Evolutionary conservation across 371 early-diverging fungal genomes (phyloP).

Genomic region (Catenaria anguillulae): DNA sequence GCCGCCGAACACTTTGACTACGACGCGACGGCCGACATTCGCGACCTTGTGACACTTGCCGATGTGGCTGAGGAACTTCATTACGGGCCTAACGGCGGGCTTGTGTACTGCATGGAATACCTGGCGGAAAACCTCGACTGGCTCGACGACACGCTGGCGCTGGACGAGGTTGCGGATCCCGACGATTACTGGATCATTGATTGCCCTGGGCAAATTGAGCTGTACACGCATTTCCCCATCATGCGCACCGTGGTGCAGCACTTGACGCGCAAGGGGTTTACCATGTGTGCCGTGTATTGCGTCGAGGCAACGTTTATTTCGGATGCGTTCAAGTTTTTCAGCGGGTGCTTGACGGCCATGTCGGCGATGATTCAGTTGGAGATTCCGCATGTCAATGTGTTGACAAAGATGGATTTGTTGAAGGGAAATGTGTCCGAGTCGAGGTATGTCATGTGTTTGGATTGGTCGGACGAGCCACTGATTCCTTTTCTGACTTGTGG

Average conservation of each 20-base stretch:
- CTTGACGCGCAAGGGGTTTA: slow-evolving; percentile 45
- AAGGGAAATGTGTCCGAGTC: background rate
- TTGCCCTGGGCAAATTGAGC: slow-evolving; percentile 98
- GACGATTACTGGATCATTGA: slow-evolving; percentile 96
- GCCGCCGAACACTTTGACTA: slow-evolving; percentile 92
- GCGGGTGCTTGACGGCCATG: slow-evolving; percentile 83
- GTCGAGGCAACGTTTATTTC: slow-evolving; percentile 80
- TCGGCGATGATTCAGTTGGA: slow-evolving; percentile 91
- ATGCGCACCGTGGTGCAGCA: slow-evolving; percentile 67
- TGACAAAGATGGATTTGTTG: slow-evolving; percentile 94
- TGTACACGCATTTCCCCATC: slow-evolving; percentile 96
- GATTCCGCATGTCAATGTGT: slow-evolving; percentile 90
- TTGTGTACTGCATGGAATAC: slow-evolving; percentile 92
- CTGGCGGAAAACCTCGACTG: slow-evolving; percentile 90
- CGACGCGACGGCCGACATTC: slow-evolving; percentile 75
- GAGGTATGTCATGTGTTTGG: background rate
- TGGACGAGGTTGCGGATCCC: slow-evolving; percentile 60
- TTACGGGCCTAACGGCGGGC: slow-evolving; percentile 97
- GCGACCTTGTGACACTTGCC: slow-evolving; percentile 86
- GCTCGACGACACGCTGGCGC: slow-evolving; percentile 39
- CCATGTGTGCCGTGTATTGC: slow-evolving; percentile 80
- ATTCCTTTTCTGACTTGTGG: slow-evolving; percentile 25
- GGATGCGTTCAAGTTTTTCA: slow-evolving; percentile 87
- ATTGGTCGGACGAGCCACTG: too few relatives aligned
- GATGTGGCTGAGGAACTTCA: slow-evolving; percentile 96